These are phyloP conservation scores for Cydonia oblonga DNA, from an alignment of 331 rosid genomes.

Conservation along the genomic window DNA sequence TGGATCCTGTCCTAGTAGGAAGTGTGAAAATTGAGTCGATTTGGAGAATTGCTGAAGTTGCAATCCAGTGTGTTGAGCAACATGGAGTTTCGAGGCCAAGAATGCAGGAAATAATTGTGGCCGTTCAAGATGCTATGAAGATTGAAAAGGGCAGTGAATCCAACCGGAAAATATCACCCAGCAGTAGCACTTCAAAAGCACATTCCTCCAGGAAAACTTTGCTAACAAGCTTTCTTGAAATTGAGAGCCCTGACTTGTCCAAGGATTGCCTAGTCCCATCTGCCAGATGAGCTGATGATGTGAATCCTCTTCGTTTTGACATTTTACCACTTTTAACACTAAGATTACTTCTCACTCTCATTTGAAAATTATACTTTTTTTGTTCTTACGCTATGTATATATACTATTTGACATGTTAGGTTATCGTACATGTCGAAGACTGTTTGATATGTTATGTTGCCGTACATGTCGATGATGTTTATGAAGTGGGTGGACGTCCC, in stretches of 20 bases:
- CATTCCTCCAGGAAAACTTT: constrained; percentile 77
- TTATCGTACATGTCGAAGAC: too few relatives aligned
- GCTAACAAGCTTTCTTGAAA: constrained; percentile 82
- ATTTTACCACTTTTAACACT: not conserved
- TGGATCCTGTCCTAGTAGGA: constrained; percentile 53
- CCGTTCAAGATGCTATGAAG: constrained; percentile 78
- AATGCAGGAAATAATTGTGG: constrained; percentile 89
- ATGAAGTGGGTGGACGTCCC: not conserved
- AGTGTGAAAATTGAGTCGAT: constrained; percentile 66
- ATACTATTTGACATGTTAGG: too few relatives aligned
- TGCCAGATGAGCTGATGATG: constrained; percentile 37
- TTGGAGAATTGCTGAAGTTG: constrained; percentile 86
- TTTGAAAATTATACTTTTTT: not conserved
- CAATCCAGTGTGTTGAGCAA: constrained; percentile 77
- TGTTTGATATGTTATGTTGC: too few relatives aligned
- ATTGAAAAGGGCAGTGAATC: constrained; percentile 52
- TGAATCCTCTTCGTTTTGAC: not conserved
- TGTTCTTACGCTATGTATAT: too few relatives aligned
- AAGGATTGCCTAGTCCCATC: constrained; percentile 55
- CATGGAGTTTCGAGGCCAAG: constrained; percentile 80
- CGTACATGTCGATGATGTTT: not conserved
- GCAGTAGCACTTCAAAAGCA: constrained; percentile 41
- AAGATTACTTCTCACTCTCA: not conserved
- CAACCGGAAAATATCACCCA: constrained; percentile 35
- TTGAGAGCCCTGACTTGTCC: constrained; percentile 75